Evolutionary conservation across 2,329 filamentous ascomycete genomes (phyloP).

Genomic region (Fusarium fujikuroi): DNA sequence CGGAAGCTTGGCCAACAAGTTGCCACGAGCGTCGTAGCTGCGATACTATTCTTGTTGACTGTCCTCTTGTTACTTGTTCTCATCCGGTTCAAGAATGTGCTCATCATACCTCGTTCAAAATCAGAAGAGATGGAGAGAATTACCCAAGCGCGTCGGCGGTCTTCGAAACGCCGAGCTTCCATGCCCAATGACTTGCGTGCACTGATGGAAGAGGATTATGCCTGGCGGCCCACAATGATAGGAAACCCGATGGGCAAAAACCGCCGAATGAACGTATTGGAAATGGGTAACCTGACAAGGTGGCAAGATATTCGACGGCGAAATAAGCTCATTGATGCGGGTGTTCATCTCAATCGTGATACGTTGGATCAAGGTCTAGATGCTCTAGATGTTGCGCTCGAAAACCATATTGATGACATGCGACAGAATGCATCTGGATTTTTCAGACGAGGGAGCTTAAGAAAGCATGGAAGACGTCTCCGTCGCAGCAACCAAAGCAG

Average conservation of each 20-base stretch:
- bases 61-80: slow-evolving; percentile 70
- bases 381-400: slow-evolving; percentile 52
- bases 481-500: slow-evolving; percentile 47
- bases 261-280: slow-evolving; percentile 76
- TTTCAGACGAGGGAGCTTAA: slow-evolving; percentile 43
- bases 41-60: slow-evolving; percentile 73
- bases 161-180: slow-evolving; percentile 57
- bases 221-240: slow-evolving; percentile 77
- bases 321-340: slow-evolving; percentile 66
- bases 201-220: slow-evolving; percentile 61
- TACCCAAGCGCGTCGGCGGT: slow-evolving; percentile 61
- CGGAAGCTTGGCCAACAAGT: slow-evolving; percentile 73
- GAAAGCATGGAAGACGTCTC: slow-evolving; percentile 36
- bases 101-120: slow-evolving; percentile 74
- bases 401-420: slow-evolving; percentile 52
- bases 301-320: slow-evolving; percentile 77
- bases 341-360: slow-evolving; percentile 50
- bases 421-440: slow-evolving; percentile 49
- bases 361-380: slow-evolving; percentile 51
- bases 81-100: slow-evolving; percentile 71
- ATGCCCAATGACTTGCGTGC: slow-evolving; percentile 53
- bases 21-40: slow-evolving; percentile 75
- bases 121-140: slow-evolving; percentile 64
- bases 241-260: slow-evolving; percentile 76
- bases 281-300: slow-evolving; percentile 73